Conservation (phyloP, 1,139 yeast genomes). For the Saccharomyces hybrid region DNA sequence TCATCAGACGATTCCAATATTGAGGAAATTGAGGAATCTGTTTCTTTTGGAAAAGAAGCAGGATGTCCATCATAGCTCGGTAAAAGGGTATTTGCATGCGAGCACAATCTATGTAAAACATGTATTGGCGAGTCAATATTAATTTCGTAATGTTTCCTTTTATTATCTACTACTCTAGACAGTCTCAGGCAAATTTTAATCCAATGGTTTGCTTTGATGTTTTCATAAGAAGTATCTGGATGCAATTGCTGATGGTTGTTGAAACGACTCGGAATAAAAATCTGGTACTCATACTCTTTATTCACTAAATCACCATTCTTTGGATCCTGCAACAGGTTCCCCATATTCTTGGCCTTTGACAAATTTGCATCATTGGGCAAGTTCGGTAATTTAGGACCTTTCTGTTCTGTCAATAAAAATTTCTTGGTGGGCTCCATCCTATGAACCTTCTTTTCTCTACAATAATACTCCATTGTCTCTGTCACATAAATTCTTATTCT, state of each 20-base stretch:
- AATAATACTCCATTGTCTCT: slow-evolving; percentile 84
- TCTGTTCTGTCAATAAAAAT: slow-evolving; percentile 70
- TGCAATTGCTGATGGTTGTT: slow-evolving; percentile 68
- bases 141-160: slow-evolving; percentile 90
- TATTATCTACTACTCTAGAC: slow-evolving; percentile 52
- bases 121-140: slow-evolving; percentile 91
- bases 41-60: slow-evolving; percentile 5
- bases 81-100: slow-evolving; percentile 66
- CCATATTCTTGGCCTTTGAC: slow-evolving; percentile 34
- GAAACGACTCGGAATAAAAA: slow-evolving; percentile 80
- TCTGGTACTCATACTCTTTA: slow-evolving; percentile 74
- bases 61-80: slow-evolving; percentile 30
- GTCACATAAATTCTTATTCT: slow-evolving; percentile 78
- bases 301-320: slow-evolving; percentile 36
- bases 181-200: slow-evolving; percentile 81
- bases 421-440: slow-evolving; percentile 85
- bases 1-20: not conserved
- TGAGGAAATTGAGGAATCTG: slow-evolving; percentile 10
- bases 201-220: slow-evolving; percentile 92
- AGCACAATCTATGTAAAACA: slow-evolving; percentile 50
- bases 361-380: slow-evolving; percentile 29
- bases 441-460: slow-evolving; percentile 79
- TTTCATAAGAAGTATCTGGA: slow-evolving; percentile 56
- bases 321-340: slow-evolving; percentile 36
- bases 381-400: slow-evolving; percentile 42